Evolutionary conservation across 2,329 filamentous ascomycete species (phyloP).

Genomic region (Paraphoma chrysanthemicola): DNA sequence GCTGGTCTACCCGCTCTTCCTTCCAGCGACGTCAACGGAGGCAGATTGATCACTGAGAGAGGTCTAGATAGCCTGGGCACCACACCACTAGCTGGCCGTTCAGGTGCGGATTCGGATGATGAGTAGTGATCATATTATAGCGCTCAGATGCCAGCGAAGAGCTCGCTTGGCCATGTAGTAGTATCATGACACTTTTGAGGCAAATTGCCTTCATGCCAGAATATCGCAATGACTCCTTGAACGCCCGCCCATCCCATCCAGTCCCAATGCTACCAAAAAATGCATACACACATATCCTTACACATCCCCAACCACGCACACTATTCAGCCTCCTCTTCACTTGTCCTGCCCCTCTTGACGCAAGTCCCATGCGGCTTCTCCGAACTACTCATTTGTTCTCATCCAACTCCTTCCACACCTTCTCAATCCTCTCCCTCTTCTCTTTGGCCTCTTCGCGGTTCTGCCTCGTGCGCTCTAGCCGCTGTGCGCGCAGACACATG

Average conservation of each 20-base stretch:
- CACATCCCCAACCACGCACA: neutral
- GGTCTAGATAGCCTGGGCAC: conserved; percentile 47
- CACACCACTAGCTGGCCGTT: conserved; percentile 37
- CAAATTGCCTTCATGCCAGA: neutral
- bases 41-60: conserved; percentile 37
- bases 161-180: conserved; percentile 8
- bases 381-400: conserved; percentile 60
- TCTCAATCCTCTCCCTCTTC: conserved; percentile 76
- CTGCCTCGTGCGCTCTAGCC: conserved; percentile 75
- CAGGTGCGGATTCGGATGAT: conserved; percentile 33
- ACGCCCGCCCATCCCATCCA: conserved; percentile 1
- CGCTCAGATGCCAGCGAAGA: conserved; percentile 2
- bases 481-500: conserved; percentile 81
- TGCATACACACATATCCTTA: neutral
- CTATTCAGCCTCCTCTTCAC: neutral
- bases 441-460: conserved; percentile 75
- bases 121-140: conserved; percentile 27
- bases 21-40: conserved; percentile 33
- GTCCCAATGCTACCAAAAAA: neutral
- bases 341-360: too few relatives aligned
- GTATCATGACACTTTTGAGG: neutral
- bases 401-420: conserved; percentile 80
- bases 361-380: neutral
- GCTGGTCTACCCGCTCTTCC: conserved; percentile 50
- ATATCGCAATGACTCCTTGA: neutral